Base-by-base conservation (phyloP, 352 stramenopile species). In the Elongisporangium undulatum region DNA sequence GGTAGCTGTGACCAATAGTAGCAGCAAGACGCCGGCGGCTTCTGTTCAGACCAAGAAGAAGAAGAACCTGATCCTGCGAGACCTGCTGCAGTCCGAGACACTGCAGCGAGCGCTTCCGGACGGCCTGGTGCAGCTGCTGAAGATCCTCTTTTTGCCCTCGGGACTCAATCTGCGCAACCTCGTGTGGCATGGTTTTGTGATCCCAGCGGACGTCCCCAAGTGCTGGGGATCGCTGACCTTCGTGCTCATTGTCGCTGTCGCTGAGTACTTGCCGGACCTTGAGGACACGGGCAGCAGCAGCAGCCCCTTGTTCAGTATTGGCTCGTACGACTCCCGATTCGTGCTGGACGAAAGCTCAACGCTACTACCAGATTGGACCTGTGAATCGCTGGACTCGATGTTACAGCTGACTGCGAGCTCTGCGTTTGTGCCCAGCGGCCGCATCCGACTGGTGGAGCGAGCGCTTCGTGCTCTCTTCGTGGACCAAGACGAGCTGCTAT, bases 31-130 rank as follows among this genome's bases (percentile, higher is more conserved):
- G 9, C 65, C 53, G 24, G 48, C 53, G 38, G 49, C 23, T n/a
- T 68, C 63, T 55, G 23, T 2, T 26, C 23, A 49, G 5, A 63
- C n/a, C 24, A 64, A 50, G 22, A 72, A 67, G 41, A 76, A 71
- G 56, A 88, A 85, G 56, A 84, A 79, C 56, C 75, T 90, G 68
- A 90, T 90, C 38, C 62, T 90, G 12, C 68, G 77, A n/a, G 77
- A 87, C 41, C 51, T 90, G 50, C 67, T 90, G 26, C 73, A 82
- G 13, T 80, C 77, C 1, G 54, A 68, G n/a, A 64, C 65, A 20
- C 55, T 90, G 21, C 23, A 63, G 9, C 50, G 38, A 5, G 53
- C 58, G 2, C 66, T 90, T 3, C 76, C 78, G 0, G 39, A 20
- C 4, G 77, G 75, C 8, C 58, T 90, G 26, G 51, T 85, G 56